Conservation (phyloP, 441 rosid species). For the Pelargonium cotyledonis region DNA sequence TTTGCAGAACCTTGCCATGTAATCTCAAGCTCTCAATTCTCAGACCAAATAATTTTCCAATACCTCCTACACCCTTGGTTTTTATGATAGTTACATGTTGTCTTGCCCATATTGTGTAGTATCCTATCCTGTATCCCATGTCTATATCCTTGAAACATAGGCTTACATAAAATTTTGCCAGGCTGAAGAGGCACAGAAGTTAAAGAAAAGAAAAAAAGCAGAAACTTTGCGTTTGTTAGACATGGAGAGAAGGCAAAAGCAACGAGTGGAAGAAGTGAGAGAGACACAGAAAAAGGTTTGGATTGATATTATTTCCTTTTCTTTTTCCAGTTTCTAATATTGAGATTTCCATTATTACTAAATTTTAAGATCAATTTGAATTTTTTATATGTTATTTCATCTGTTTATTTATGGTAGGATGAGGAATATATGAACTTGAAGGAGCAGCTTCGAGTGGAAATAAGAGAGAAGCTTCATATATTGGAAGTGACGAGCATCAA, state of each 20-base stretch:
- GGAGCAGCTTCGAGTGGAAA: slow-evolving; percentile 56
- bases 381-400: not conserved
- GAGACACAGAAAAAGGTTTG: slow-evolving; percentile 77
- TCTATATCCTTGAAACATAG: no score
- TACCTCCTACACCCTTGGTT: no score
- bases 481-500: slow-evolving; percentile 47
- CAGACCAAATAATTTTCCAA: no score
- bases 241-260: slow-evolving; percentile 80
- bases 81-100: no score
- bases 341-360: no score
- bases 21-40: no score
- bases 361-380: no score
- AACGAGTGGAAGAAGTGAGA: slow-evolving; percentile 80
- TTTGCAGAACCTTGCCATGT: no score
- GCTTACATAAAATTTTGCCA: slow-evolving; percentile 19
- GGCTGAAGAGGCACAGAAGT: slow-evolving; percentile 68
- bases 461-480: slow-evolving; percentile 47
- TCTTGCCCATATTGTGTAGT: no score
- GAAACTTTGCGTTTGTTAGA: slow-evolving; percentile 56
- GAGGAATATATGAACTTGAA: slow-evolving; percentile 71
- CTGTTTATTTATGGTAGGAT: slow-evolving; percentile 32
- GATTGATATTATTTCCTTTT: not conserved
- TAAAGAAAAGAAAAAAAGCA: slow-evolving; percentile 60
- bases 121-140: no score
- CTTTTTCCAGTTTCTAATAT: not conserved